phyloP scores from a whole-genome alignment of 1,284 basidiomycete species.

The Ceratobasidium sp. region DNA sequence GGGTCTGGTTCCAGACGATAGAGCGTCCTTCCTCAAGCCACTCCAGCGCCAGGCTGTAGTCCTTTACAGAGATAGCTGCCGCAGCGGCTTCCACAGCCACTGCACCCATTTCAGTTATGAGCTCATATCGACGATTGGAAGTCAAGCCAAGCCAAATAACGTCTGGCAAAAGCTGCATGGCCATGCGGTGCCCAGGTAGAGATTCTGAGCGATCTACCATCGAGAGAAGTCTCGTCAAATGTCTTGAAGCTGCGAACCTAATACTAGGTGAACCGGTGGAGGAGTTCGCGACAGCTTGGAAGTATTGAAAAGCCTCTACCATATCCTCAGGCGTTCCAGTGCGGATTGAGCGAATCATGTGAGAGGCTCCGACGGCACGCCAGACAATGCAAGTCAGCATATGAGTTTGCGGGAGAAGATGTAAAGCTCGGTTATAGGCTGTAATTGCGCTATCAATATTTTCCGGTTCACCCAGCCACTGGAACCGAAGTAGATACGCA shows the following conservation, averaged over 20 bases:
- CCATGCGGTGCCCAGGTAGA: not conserved
- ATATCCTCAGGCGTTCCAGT: too few species aligned
- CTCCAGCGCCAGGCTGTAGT: conserved; percentile 47
- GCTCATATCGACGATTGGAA: not conserved
- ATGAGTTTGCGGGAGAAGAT: too few species aligned
- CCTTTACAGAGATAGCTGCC: not conserved
- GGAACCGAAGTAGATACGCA: too few species aligned
- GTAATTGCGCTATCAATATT: too few species aligned
- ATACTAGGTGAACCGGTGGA: not conserved
- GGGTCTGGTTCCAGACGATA: conserved; percentile 51
- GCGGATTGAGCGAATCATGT: too few species aligned
- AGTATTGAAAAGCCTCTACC: not conserved
- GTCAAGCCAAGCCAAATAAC: not conserved
- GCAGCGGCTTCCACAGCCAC: conserved; percentile 9
- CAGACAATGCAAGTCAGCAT: too few species aligned
- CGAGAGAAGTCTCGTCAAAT: not conserved
- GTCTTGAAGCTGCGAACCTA: not conserved
- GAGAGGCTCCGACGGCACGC: too few species aligned
- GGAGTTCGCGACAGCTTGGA: not conserved
- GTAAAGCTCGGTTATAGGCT: too few species aligned
- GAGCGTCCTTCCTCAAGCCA: conserved; percentile 50
- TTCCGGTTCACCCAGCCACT: too few species aligned
- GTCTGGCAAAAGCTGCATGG: not conserved
- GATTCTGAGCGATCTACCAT: not conserved
- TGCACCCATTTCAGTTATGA: not conserved